Percentiles rank a stretch among this genome's conserved stretches.
Conservation (phyloP, 2,329 filamentous ascomycete genomes). For the Aspergillus tamarii region DNA sequence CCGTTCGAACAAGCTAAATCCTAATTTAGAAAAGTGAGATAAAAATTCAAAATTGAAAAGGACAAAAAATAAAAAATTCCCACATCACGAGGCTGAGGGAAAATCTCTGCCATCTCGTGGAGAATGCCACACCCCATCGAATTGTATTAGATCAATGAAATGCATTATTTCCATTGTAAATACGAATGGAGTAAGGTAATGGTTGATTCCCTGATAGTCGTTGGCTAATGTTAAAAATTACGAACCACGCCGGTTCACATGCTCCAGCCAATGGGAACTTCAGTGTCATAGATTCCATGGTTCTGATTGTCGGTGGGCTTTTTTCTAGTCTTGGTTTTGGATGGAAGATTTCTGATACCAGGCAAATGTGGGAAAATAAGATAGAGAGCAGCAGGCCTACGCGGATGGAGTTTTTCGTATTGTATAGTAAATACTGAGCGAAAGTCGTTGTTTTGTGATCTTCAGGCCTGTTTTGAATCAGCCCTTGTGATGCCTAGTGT, state of each 20-base stretch:
- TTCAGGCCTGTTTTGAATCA: neutral
- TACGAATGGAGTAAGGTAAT: neutral
- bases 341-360: neutral
- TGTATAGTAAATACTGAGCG: neutral
- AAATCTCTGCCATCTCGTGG: constrained; percentile 10
- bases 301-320: constrained; percentile 14
- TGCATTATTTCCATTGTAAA: neutral
- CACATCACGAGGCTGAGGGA: constrained; percentile 5
- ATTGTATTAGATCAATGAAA: neutral
- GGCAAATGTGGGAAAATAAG: neutral
- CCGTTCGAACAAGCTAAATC: neutral
- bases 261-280: constrained; percentile 16
- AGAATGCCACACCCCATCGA: neutral
- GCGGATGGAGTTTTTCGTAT: neutral
- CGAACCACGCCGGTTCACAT: constrained; percentile 8
- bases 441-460: neutral
- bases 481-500: neutral
- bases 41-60: neutral
- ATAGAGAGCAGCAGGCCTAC: neutral
- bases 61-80: neutral
- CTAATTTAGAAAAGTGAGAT: neutral
- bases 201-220: neutral
- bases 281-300: constrained; percentile 16
- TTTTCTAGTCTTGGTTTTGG: neutral
- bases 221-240: constrained; percentile 4